Percentiles rank a stretch among this genome's conserved stretches.
phyloP scores from a whole-genome alignment of 441 rosid species.

The Francoa sonchifolia region DNA sequence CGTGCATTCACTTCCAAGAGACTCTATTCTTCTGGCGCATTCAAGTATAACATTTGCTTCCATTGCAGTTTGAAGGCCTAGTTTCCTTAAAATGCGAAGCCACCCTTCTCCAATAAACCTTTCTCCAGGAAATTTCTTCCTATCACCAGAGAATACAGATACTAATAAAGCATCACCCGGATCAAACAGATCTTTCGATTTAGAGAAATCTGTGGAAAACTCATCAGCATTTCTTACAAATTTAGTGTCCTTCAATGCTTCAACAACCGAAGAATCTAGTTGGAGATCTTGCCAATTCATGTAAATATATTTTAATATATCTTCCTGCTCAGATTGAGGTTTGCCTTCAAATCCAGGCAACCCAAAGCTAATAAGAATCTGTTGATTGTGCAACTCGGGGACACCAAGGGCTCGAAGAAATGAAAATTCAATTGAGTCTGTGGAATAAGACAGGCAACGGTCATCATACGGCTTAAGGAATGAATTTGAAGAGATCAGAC shows the following conservation, averaged over 20 bases:
- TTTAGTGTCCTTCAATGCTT: constrained; percentile 71
- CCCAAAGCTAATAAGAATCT: constrained; percentile 78
- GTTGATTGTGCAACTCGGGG: constrained; percentile 71
- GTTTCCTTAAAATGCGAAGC: constrained; percentile 80
- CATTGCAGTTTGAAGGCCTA: constrained; percentile 62
- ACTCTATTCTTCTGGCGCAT: constrained; percentile 80
- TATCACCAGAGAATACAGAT: constrained; percentile 83
- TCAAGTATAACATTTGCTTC: constrained; percentile 87
- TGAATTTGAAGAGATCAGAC: constrained; percentile 70
- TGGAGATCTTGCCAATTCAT: constrained; percentile 73
- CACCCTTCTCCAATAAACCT: constrained; percentile 76
- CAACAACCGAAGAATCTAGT: constrained; percentile 62
- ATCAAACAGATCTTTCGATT: constrained; percentile 86
- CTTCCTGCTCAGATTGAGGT: constrained; percentile 69
- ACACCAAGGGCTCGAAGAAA: constrained; percentile 81
- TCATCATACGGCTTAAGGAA: constrained; percentile 77
- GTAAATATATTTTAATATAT: constrained; percentile 57
- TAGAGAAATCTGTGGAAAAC: constrained; percentile 45
- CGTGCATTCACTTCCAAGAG: constrained; percentile 56
- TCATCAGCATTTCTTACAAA: constrained; percentile 81
- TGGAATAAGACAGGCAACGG: constrained; percentile 54
- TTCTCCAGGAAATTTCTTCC: constrained; percentile 91
- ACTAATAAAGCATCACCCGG: constrained; percentile 74
- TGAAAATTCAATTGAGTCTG: constrained; percentile 57
- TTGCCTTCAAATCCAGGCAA: constrained; percentile 76